A percentile compares a stretch with the other conserved stretches of the same genome.
phyloP scores from a whole-genome alignment of 352 stramenopile genomes.

The Globisporangium echinulatum region DNA sequence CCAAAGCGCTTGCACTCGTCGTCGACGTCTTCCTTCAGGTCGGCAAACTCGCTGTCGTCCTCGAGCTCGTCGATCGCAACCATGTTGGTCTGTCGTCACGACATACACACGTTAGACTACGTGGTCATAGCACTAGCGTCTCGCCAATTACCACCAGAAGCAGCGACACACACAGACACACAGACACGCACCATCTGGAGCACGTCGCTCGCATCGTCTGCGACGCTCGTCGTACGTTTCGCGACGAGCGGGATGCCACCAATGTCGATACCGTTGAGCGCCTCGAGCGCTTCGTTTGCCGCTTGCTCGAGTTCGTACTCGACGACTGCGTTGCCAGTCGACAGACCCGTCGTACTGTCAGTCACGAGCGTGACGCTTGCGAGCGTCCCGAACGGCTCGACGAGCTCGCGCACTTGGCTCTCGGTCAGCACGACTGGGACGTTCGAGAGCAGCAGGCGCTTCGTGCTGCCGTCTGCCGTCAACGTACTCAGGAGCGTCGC shows the following conservation, averaged over 20 bases:
- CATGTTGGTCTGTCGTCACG: conserved; percentile 62
- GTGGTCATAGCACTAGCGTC: no score
- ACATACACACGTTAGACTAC: no score
- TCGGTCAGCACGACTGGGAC: conserved; percentile 71
- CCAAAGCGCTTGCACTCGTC: conserved; percentile 88
- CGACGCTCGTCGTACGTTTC: conserved; percentile 25
- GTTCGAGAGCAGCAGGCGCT: conserved; percentile 76
- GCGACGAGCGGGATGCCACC: conserved; percentile 60
- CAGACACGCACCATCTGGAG: conserved; percentile 59
- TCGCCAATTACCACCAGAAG: no score
- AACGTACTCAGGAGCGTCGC: conserved; percentile 6
- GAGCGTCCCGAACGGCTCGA: conserved; percentile 75
- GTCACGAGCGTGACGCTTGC: conserved; percentile 63
- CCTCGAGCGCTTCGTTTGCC: conserved; percentile 52
- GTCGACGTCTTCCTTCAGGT: conserved; percentile 86
- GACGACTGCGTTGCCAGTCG: conserved; percentile 70
- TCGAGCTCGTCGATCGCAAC: conserved; percentile 76
- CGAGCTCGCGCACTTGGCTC: conserved; percentile 77
- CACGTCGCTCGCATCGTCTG: conserved; percentile 45
- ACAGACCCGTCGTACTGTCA: conserved; percentile 35
- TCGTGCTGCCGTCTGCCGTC: conserved; percentile 14
- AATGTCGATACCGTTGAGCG: conserved; percentile 74
- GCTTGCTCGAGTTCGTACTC: conserved; percentile 67
- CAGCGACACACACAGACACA: background rate
- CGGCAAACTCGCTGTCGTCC: conserved; percentile 82